These are phyloP conservation scores for Vaccinium vitisidaea DNA, from an alignment of 148 eudicot species.

Conservation along the genomic window DNA sequence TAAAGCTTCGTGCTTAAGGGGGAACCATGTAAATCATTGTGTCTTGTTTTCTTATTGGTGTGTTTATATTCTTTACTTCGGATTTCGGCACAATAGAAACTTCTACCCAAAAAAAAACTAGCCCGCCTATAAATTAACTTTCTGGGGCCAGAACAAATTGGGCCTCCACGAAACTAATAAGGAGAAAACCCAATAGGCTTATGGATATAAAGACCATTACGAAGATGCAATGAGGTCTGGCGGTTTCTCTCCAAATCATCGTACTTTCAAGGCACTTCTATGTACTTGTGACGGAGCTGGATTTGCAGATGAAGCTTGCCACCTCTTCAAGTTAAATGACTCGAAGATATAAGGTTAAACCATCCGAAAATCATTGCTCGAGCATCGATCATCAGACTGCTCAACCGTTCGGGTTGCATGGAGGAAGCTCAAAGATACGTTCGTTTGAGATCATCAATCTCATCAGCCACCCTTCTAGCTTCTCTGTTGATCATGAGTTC, in stretches of 20 bases:
- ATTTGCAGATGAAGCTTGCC: conserved; percentile 61
- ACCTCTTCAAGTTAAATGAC: conserved; percentile 49
- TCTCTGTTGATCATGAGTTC: neutral
- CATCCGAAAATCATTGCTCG: conserved; percentile 52
- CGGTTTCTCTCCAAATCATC: conserved; percentile 48
- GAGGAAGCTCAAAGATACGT: conserved; percentile 58
- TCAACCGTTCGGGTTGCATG: conserved; percentile 42
- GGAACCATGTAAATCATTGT: no score
- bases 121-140: no score
- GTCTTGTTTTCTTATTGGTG: no score
- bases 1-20: no score
- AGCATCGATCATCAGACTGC: conserved; percentile 44
- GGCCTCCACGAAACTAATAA: no score
- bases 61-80: no score
- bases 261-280: conserved; percentile 49
- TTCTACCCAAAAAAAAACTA: no score
- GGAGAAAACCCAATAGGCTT: no score
- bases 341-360: conserved; percentile 36
- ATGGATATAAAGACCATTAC: no score
- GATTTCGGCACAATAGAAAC: no score
- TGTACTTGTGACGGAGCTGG: conserved; percentile 66
- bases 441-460: conserved; percentile 35
- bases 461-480: neutral
- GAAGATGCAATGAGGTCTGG: conserved; percentile 30
- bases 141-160: no score